Evolutionary conservation across 2,329 filamentous ascomycete genomes (phyloP).

Genomic region (Pseudocercospora crystallina): DNA sequence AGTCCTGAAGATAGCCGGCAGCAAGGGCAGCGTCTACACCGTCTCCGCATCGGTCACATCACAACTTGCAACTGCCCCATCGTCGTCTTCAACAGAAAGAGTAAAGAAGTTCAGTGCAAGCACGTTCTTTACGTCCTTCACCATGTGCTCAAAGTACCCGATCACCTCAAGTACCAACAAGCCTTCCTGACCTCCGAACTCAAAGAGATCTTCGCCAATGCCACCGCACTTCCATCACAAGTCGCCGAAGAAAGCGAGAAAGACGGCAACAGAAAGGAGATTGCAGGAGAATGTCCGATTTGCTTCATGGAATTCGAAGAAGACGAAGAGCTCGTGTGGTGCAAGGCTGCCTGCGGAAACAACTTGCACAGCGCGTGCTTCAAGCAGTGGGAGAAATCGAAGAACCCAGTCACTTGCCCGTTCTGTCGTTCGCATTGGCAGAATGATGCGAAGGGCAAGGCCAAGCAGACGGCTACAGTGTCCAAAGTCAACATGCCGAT

Average conservation of each 20-base stretch:
- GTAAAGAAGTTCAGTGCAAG: constrained; percentile 58
- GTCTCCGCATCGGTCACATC: constrained; percentile 53
- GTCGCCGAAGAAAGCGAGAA: constrained; percentile 28
- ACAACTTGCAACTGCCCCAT: constrained; percentile 39
- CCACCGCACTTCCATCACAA: constrained; percentile 50
- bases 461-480: constrained; percentile 19
- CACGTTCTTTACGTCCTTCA: constrained; percentile 63
- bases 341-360: constrained; percentile 60
- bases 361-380: constrained; percentile 62
- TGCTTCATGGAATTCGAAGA: constrained; percentile 59
- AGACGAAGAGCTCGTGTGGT: constrained; percentile 56
- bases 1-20: constrained; percentile 57
- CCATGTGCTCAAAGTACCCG: constrained; percentile 57
- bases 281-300: constrained; percentile 62
- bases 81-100: constrained; percentile 30
- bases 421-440: constrained; percentile 34
- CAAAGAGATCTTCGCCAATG: constrained; percentile 54
- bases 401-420: constrained; percentile 31
- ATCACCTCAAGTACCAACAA: constrained; percentile 58
- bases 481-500: constrained; percentile 19
- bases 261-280: constrained; percentile 55
- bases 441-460: constrained; percentile 18
- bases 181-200: constrained; percentile 61
- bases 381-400: constrained; percentile 48
- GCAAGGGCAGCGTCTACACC: constrained; percentile 62